phyloP scores from a whole-genome alignment of 352 stramenopile genomes.

The Phytophthora sp. region DNA sequence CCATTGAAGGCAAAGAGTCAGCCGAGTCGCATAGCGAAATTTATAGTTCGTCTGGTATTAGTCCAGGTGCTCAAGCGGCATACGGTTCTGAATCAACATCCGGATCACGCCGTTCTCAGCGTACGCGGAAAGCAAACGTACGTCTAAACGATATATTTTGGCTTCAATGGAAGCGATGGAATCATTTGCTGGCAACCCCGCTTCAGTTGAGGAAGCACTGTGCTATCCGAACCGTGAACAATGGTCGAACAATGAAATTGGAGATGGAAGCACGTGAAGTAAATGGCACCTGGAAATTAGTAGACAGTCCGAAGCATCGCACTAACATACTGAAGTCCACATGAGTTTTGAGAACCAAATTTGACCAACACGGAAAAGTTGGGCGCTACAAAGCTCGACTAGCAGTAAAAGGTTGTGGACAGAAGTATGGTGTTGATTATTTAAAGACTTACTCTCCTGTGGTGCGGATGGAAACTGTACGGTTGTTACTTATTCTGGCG shows the following conservation, averaged over 20 bases:
- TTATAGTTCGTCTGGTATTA: no score
- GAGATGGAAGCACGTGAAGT: neutral
- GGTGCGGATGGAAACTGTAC: neutral
- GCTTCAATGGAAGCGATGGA: no score
- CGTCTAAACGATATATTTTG: no score
- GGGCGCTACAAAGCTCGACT: neutral
- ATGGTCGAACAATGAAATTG: neutral
- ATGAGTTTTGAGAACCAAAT: neutral
- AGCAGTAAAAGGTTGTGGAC: neutral
- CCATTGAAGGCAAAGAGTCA: no score
- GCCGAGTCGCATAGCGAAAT: no score
- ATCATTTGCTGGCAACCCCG: constrained; percentile 3
- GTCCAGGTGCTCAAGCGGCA: no score
- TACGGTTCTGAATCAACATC: no score
- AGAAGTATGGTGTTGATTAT: neutral
- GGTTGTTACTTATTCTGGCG: neutral
- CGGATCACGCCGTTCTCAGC: no score
- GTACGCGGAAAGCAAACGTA: no score
- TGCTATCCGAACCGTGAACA: neutral
- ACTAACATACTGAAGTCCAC: neutral
- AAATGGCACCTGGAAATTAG: neutral
- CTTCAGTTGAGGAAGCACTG: constrained; percentile 8
- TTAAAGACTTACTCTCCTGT: neutral
- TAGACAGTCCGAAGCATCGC: neutral
- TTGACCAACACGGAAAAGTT: neutral